These are phyloP conservation scores for Scheffersomyces parashehatae DNA, from an alignment of 1,139 yeast genomes.

Conservation along the genomic window DNA sequence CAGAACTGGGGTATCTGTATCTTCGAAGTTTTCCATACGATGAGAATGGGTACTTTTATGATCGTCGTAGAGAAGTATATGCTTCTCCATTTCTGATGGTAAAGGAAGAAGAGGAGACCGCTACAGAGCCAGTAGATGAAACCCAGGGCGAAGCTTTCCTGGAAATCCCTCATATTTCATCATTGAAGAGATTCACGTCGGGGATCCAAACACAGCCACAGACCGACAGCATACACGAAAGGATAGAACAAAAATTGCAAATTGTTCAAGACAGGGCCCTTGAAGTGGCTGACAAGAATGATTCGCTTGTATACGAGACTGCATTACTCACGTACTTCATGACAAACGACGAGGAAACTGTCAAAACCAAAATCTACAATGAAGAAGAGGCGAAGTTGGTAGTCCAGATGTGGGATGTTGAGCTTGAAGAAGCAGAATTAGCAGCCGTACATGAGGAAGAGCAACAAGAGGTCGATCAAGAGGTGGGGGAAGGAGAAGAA, in stretches of 20 bases:
- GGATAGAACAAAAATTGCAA: conserved; percentile 11
- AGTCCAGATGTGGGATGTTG: conserved; percentile 11
- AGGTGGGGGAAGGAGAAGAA: conserved; percentile 1
- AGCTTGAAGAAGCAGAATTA: conserved; percentile 6
- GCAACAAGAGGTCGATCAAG: neutral
- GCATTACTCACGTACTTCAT: conserved; percentile 14
- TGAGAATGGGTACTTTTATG: neutral
- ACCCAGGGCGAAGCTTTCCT: conserved; percentile 2
- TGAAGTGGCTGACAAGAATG: conserved; percentile 18
- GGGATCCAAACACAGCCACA: no score
- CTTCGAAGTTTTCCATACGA: no score
- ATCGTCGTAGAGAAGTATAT: neutral
- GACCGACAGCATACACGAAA: conserved; percentile 2
- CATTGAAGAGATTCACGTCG: neutral
- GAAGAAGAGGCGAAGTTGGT: conserved; percentile 12
- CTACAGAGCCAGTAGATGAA: neutral
- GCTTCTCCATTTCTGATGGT: neutral
- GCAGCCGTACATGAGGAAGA: conserved; percentile 1
- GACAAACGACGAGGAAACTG: conserved; percentile 6
- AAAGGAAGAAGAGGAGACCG: neutral
- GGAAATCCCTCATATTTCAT: conserved; percentile 2
- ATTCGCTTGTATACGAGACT: conserved; percentile 24
- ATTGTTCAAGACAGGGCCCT: conserved; percentile 12
- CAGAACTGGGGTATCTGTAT: no score
- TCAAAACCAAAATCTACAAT: conserved; percentile 6